Conservation (phyloP, 192 early-diverging fungal genomes). For the Coemansia sp. region DNA sequence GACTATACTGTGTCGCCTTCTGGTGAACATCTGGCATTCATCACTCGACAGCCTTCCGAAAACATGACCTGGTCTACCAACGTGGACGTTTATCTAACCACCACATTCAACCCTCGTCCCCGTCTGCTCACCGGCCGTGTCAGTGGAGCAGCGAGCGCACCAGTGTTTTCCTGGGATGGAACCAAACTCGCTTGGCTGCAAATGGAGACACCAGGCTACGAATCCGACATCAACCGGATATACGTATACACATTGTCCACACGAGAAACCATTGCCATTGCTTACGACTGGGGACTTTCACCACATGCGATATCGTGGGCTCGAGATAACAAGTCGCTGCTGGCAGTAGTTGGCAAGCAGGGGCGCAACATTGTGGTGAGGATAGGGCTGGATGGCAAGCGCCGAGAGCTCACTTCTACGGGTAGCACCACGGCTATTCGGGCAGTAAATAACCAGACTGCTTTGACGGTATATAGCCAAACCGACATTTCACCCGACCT, state of each 20-base stretch:
- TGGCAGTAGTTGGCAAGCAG: conserved; percentile 58
- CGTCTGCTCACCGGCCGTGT: conserved; percentile 52
- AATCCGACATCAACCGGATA: conserved; percentile 72
- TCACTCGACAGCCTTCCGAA: conserved; percentile 55
- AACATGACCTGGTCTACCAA: conserved; percentile 71
- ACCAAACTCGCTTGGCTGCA: conserved; percentile 69
- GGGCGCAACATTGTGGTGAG: conserved; percentile 56
- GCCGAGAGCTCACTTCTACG: conserved; percentile 35
- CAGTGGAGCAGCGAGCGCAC: conserved; percentile 58
- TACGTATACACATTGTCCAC: conserved; percentile 45
- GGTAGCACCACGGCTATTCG: conserved; percentile 22
- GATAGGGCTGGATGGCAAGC: conserved; percentile 17
- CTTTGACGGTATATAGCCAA: conserved; percentile 48
- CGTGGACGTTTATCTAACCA: conserved; percentile 61
- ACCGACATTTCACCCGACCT: conserved; percentile 44
- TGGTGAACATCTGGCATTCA: conserved; percentile 65
- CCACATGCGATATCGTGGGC: conserved; percentile 60
- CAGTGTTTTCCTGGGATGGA: conserved; percentile 65
- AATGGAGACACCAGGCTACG: conserved; percentile 71
- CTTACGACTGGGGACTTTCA: conserved; percentile 58
- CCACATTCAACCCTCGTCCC: conserved; percentile 34
- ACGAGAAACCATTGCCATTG: conserved; percentile 28
- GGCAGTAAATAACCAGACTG: conserved; percentile 16
- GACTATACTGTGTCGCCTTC: conserved; percentile 62
- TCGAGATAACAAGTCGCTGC: conserved; percentile 54